Evolutionary conservation across 2,329 filamentous ascomycete species (phyloP), one percentile per base, ranked within the genome.

Genomic region (Exophiala sp.): DNA sequence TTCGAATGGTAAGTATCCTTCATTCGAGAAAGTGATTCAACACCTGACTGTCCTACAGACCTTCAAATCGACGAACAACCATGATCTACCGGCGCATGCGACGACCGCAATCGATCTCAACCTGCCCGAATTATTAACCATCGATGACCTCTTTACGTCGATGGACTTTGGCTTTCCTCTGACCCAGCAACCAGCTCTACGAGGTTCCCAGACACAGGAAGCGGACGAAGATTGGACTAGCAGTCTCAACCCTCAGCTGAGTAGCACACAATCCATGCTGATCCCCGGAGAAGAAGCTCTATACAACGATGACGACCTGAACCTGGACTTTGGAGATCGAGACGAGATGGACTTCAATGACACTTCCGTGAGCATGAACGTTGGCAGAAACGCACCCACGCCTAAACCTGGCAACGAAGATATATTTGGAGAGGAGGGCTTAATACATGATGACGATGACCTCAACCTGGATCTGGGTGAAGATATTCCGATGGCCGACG

Each of bases 61-160:
- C 39, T 99, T 97, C 75, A 88, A 91, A 56, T 89, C 92, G 16
- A 89, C 85, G 44, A 92, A 92, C 62, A 96, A 96, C 73, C 95
- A 97, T 68, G 94, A 99, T 72, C 82, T 97, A 64, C 89, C 91
- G n/a, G 81, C 85, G 47, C 89, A 88, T 65, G 79, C 92, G 12
- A 86, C 89, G 65, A 87, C 89, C 29, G 87, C 91, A 45, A 89
- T 91, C 69, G 87, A 90, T 24, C 82, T 97, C 60, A 88, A 92
- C 66, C 81, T 99, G 50, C 91, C 91, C 5, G 94, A 99, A 75
- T 86, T 87, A 50, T 88, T 99, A 62, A 97, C 94, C 9, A 91
- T 95, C 59, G 88, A 94, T 57, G 94, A 99, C 68, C 80, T 96
- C 20, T 89, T 95, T 32, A 88, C 94, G 60, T 91, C 91, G 7